Percentiles rank a stretch among this genome's conserved stretches.
Evolutionary conservation across 257 asterid genomes (phyloP).

Genomic region (Petrea volubilis): DNA sequence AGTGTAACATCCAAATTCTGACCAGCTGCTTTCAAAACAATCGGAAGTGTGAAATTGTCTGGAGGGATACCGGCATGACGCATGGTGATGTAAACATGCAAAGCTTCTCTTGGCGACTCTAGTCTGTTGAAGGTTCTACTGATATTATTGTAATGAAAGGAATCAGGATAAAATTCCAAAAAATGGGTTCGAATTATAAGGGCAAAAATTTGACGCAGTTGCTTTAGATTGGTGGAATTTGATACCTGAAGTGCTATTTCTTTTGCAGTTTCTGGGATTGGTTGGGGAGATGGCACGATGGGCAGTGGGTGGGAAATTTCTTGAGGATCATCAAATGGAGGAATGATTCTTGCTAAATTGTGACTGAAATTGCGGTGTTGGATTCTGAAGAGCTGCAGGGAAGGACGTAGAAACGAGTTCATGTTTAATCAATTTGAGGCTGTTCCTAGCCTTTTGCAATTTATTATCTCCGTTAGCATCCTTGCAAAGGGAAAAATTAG

Average conservation of each 20-base stretch:
- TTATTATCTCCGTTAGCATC: too few relatives aligned
- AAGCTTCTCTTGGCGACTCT: constrained; percentile 60
- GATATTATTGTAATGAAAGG: constrained; percentile 79
- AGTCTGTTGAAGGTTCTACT: constrained; percentile 60
- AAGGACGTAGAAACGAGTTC: constrained; percentile 10
- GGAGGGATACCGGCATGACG: constrained; percentile 52
- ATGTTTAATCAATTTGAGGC: background rate
- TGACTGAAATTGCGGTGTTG: constrained; percentile 24
- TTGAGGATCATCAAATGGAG: constrained; percentile 8
- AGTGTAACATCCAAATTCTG: constrained; percentile 33
- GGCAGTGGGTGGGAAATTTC: background rate
- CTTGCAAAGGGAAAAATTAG: too few relatives aligned
- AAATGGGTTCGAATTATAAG: constrained; percentile 58
- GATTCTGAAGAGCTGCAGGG: background rate
- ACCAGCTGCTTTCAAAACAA: constrained; percentile 59
- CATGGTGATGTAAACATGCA: constrained; percentile 59
- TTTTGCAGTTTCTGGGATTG: constrained; percentile 26
- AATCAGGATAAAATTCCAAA: constrained; percentile 37
- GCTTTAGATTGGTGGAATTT: constrained; percentile 41
- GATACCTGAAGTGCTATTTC: constrained; percentile 51
- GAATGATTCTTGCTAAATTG: constrained; percentile 5
- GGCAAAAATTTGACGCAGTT: constrained; percentile 57
- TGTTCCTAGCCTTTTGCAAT: too few relatives aligned
- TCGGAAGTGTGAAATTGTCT: constrained; percentile 70
- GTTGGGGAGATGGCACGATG: background rate